Evolutionary conservation across 345 rosid genomes (phyloP), one percentile per base, ranked within the genome.

Genomic region (Populus davidiana): DNA sequence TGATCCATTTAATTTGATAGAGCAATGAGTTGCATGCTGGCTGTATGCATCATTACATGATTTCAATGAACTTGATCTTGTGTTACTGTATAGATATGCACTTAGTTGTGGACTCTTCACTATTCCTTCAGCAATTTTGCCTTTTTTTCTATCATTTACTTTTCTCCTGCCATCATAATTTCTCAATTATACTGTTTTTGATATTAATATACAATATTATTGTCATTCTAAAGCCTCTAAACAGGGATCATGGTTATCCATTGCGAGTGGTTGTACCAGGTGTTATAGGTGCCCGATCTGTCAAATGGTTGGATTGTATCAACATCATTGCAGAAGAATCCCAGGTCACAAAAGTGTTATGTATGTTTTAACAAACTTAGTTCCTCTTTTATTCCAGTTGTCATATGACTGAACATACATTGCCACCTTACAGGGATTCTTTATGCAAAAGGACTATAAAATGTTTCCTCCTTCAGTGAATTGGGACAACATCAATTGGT

Each of bases 381-480:
- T 27, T 41, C 20, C 35, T 36, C 35, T 59, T 79, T 81, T 43
- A 31, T 72, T 73, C 59, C 64, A 18, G 29, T 38, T 66, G 35
- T 35, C 6, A 8, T 68, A 63, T 77, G 25, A 36, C 56, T 56
- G 70, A 44, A 67, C 72, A 75, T 8, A 38, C 14, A 35, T 83
- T 73, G 20, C 78, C 71, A 36, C 69, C 54, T 67, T 78, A 33
- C 77, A 96, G 99, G 98, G 99, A 16, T 93, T 96, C 87, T 96
- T 92, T 86, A 91, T 96, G 99, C 98, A 92, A 88, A 93, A 85
- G 84, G 98, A 93, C 83, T 96, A 93, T 88, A 96, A 93, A 80
- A 93, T 93, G 99, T 96, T 96, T 85, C 97, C 99, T n/a, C 99
- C 99, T 65, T 83, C 90, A 52, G 99, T 93, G 68, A 78, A 96